These are phyloP conservation scores for Panus rudis DNA, from an alignment of 768 basidiomycete genomes.

Conservation along the genomic window DNA sequence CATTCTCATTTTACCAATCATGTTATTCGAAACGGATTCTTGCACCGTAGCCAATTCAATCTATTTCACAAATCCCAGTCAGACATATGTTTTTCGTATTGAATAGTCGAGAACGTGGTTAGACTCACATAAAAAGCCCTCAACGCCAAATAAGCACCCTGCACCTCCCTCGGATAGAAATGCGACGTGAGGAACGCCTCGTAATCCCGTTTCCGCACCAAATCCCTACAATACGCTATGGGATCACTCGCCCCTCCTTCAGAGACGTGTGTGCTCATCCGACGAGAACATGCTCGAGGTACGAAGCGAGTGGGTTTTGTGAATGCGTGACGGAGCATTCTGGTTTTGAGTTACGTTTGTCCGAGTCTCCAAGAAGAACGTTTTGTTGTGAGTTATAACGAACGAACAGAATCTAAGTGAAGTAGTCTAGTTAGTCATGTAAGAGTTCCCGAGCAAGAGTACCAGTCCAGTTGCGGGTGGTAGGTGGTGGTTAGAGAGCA, in stretches of 20 bases:
- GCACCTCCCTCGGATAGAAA: slow-evolving; percentile 61
- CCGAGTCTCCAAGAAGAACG: no score
- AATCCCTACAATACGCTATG: slow-evolving; percentile 56
- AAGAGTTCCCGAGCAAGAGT: no score
- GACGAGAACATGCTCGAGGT: neutral
- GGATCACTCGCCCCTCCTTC: slow-evolving; percentile 22
- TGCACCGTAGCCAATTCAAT: slow-evolving; percentile 73
- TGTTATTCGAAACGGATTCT: slow-evolving; percentile 65
- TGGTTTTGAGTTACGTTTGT: no score
- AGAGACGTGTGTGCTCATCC: neutral
- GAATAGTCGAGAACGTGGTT: neutral
- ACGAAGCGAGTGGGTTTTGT: no score
- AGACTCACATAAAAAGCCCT: slow-evolving; percentile 76
- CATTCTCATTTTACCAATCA: slow-evolving; percentile 77
- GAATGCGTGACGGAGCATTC: no score
- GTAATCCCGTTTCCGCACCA: slow-evolving; percentile 77
- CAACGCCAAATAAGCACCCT: slow-evolving; percentile 67
- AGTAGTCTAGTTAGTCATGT: no score
- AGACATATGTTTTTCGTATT: no score
- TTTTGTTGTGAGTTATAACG: no score
- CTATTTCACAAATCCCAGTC: no score
- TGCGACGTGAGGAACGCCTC: slow-evolving; percentile 68
- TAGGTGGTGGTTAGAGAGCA: no score
- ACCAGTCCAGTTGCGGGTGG: no score
- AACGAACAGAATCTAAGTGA: no score